These are phyloP conservation scores for Phytophthora quininea DNA, from an alignment of 352 stramenopile genomes.

Conservation along the genomic window DNA sequence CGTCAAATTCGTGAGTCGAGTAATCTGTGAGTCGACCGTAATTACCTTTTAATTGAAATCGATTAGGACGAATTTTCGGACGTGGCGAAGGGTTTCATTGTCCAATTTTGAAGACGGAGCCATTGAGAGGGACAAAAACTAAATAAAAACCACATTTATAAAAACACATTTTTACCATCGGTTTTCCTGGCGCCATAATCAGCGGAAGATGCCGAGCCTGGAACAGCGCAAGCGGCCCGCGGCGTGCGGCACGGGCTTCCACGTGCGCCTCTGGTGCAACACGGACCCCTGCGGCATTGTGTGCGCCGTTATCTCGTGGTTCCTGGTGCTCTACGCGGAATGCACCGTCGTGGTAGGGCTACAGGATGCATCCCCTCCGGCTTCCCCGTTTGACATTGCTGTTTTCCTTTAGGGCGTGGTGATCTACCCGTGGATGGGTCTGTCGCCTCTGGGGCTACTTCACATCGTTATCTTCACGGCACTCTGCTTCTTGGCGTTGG, in stretches of 20 bases:
- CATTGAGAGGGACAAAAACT: too few relatives aligned
- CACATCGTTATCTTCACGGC: constrained; percentile 73
- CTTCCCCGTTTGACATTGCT: constrained; percentile 14
- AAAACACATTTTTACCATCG: too few relatives aligned
- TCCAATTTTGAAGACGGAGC: too few relatives aligned
- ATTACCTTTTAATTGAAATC: too few relatives aligned
- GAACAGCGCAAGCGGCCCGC: constrained; percentile 54
- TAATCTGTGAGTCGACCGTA: too few relatives aligned
- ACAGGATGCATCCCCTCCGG: not conserved
- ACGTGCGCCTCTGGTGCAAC: constrained; percentile 90
- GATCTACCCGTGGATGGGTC: constrained; percentile 91
- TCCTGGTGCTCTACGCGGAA: constrained; percentile 91
- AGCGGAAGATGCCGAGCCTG: constrained; percentile 36
- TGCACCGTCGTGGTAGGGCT: constrained; percentile 85
- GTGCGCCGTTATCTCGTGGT: constrained; percentile 90
- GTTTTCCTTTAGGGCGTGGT: constrained; percentile 68
- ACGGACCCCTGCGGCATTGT: constrained; percentile 91
- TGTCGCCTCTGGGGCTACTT: constrained; percentile 68
- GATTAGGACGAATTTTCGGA: too few relatives aligned
- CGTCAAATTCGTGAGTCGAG: too few relatives aligned
- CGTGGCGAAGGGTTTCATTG: too few relatives aligned
- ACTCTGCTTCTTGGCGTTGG: constrained; percentile 89
- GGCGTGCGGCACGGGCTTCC: constrained; percentile 80
- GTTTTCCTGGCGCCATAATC: constrained; percentile 1
- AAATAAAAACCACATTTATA: not conserved